These are phyloP conservation scores for Termitomyces sp. DNA, from an alignment of 768 basidiomycete species.

Conservation along the genomic window DNA sequence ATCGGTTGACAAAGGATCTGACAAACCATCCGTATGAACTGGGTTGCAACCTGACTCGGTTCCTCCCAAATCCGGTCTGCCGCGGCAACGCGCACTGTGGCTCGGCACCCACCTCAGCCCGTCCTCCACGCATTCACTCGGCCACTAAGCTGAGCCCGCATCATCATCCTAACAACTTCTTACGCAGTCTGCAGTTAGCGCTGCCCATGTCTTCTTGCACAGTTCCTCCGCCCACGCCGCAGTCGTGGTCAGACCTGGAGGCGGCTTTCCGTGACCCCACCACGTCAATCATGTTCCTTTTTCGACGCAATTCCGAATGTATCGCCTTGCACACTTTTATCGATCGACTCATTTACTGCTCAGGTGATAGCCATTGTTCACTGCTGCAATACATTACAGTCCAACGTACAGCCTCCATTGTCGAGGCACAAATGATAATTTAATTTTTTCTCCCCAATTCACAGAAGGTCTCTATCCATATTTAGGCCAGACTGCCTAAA, in stretches of 20 bases:
- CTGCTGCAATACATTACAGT: background rate
- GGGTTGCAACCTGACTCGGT: slow-evolving; percentile 16
- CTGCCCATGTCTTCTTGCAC: background rate
- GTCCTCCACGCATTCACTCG: slow-evolving; percentile 15
- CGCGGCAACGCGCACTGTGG: slow-evolving; percentile 17
- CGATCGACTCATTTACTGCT: background rate
- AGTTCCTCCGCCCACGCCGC: background rate
- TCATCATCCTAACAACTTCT: background rate
- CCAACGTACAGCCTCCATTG: background rate
- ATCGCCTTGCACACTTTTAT: background rate
- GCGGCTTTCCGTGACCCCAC: background rate
- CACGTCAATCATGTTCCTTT: background rate
- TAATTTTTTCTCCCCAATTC: slow-evolving; percentile 2
- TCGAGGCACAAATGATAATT: background rate
- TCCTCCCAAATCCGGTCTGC: slow-evolving; percentile 13
- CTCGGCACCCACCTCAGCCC: slow-evolving; percentile 19
- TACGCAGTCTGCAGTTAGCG: slow-evolving; percentile 3
- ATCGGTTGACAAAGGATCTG: slow-evolving; percentile 25
- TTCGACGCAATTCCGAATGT: background rate
- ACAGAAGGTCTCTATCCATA: slow-evolving; percentile 13
- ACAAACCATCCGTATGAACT: slow-evolving; percentile 21
- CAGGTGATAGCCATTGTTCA: background rate
- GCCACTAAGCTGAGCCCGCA: background rate
- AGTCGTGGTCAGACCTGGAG: background rate
- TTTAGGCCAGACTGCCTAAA: slow-evolving; percentile 8